Evolutionary conservation across 768 basidiomycete genomes (phyloP), one percentile per base, ranked within the genome.

Genomic region (Leucocoprinus sp.): DNA sequence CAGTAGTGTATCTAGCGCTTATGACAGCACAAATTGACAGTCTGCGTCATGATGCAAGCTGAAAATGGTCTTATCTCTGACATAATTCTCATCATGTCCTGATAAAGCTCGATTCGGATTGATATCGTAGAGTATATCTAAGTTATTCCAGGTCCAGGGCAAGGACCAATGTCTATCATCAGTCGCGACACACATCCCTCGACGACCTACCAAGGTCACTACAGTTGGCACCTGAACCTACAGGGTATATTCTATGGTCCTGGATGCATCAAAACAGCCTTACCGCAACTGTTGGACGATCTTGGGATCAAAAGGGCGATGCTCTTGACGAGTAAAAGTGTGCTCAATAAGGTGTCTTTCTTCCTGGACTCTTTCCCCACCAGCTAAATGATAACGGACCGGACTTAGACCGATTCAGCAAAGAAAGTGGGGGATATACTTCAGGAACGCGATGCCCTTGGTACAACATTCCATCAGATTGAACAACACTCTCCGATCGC

Each of bases 161-260:
- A 27, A 19, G 37, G 12, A 23, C 15, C 22, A 17, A 63, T 62
- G 64, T 65, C 62, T 37, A 58, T 49, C 45, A 54, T 65, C 27
- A 60, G 60, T 36, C 46, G 33, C 17, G 34, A 56, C 23, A 46
- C 55, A 12, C 43, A 46, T 8, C 28, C 51, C 37, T 43, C 55
- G 24, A 57, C 61, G 36, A 45, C 57, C 42, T 51, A 71, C 28
- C 58, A 66, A 33, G 86, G 86, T 15, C 78, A 64, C 17, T 90
- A 88, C 56, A 66, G 71, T 18, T 85, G 76, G 68, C 77, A 76
- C 0, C 76, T 82, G 53, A 78, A 80, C 1, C 67, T 89, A 49
- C 80, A 80, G 49, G 75, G 72, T 15, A 64, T 89, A 14, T 73
- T 78, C 55, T 89, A 85, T 57, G 87, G 87, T 2, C 82, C 85